Conservation (phyloP, 106 monocot genomes). For the Cymbidium sinense region DNA sequence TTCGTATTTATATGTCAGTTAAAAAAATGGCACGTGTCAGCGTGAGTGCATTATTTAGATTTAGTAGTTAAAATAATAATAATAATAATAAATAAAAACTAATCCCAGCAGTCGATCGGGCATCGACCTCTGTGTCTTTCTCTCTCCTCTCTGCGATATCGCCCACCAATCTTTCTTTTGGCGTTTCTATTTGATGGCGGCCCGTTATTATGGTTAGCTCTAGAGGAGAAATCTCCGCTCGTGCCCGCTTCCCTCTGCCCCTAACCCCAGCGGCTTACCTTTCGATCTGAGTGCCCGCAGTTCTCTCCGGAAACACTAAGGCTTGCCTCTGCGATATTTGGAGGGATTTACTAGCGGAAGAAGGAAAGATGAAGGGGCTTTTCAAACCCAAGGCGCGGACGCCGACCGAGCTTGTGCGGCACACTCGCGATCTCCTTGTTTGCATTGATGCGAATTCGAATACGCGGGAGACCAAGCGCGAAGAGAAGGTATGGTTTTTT, state of each 20-base stretch:
- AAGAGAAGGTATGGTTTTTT: slow-evolving; percentile 60
- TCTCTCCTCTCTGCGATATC: too few species aligned
- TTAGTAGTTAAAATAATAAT: too few species aligned
- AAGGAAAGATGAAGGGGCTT: slow-evolving; percentile 70
- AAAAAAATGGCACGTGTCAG: too few species aligned
- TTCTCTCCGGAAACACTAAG: too few species aligned
- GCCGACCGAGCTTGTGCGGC: slow-evolving; percentile 69
- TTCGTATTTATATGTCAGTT: too few species aligned
- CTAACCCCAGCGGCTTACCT: too few species aligned
- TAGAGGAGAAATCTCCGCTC: background rate
- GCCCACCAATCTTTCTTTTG: background rate
- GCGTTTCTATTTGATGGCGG: background rate
- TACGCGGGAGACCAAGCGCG: slow-evolving; percentile 53
- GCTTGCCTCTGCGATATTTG: background rate
- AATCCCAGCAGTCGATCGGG: too few species aligned
- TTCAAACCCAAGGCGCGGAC: slow-evolving; percentile 91
- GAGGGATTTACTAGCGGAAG: background rate
- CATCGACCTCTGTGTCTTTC: too few species aligned
- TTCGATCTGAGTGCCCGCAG: too few species aligned
- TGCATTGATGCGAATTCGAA: slow-evolving; percentile 39
- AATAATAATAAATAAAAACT: too few species aligned
- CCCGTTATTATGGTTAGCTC: background rate
- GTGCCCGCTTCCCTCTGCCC: background rate
- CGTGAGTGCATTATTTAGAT: too few species aligned
- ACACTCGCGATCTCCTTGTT: slow-evolving; percentile 59